Conservation (phyloP, 169 alveolate species). For the Pseudocohnilembus persalinus region DNA sequence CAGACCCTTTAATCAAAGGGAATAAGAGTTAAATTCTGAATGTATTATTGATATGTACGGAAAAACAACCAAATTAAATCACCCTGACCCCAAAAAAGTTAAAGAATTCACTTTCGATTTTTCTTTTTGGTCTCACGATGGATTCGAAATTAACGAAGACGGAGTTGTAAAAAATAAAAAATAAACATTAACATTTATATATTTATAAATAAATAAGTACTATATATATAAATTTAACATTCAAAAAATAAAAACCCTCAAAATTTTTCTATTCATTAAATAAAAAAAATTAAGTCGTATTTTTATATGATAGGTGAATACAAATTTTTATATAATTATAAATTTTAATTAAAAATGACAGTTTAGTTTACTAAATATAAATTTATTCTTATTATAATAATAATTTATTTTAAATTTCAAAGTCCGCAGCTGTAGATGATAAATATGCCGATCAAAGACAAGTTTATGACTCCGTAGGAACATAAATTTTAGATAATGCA, state of each 20-base stretch:
- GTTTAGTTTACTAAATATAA: too few species aligned
- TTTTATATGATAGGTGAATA: too few species aligned
- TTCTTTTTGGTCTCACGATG: constrained; percentile 94
- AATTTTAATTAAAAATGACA: too few species aligned
- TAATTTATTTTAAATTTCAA: neutral
- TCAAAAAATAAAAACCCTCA: too few species aligned
- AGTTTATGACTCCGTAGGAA: constrained; percentile 87
- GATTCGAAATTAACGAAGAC: constrained; percentile 75
- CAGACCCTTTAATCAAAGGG: constrained; percentile 88
- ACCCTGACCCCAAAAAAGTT: constrained; percentile 59
- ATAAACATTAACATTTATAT: too few species aligned
- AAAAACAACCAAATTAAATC: constrained; percentile 66
- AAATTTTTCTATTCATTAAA: too few species aligned
- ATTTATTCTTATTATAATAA: too few species aligned
- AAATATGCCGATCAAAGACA: constrained; percentile 85
- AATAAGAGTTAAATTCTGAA: constrained; percentile 67
- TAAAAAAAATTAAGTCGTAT: too few species aligned
- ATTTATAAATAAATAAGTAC: too few species aligned
- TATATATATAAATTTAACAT: too few species aligned
- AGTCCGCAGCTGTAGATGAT: constrained; percentile 26
- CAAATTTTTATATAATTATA: too few species aligned
- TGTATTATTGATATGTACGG: constrained; percentile 85
- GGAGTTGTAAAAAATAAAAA: constrained; percentile 30
- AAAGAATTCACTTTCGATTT: constrained; percentile 90
- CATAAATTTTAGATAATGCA: constrained; percentile 89